Evolutionary conservation across 129 eudicot genomes (phyloP), one percentile per base, ranked within the genome.

Genomic region (Artemisia annua): DNA sequence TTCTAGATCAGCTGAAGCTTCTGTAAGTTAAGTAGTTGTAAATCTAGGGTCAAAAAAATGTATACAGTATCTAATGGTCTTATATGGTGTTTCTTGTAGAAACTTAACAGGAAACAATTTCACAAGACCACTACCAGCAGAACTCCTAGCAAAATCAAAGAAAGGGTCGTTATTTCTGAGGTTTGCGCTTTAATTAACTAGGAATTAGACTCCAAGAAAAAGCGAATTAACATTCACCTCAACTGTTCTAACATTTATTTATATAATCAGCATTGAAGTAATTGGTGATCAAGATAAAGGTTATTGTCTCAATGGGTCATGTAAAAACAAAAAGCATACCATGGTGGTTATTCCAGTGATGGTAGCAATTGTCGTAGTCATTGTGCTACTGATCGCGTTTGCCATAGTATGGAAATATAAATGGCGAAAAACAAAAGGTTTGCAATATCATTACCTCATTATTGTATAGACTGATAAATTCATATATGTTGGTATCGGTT

Each of bases 41-140:
- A 3, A 24, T 28, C 50, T 65, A 32, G 19, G 30, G 19, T 32
- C 66, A 7, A 16, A 50, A 7, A 16, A 50, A 35, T 16, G n/a
- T 39, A 39, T 7, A 7, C 10, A 7, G 46, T 6, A 7, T 39
- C 8, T 39, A 39, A 39, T 39, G 46, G 46, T 35, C 2, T 35
- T 35, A 35, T 7, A 35, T 35, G 8, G 44, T 39, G 10, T 39
- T 18, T 17, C 58, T 26, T 48, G 18, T 43, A 79, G 83, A 48
- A 66, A 79, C 49, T 56, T 79, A 44, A 59, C 2, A 16, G 75
- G 79, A 58, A 79, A 79, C 49, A 73, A 73, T 43, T 68, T 79
- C 75, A 79, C 70, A 11, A 78, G 79, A 28, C 56, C 83, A 73
- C 57, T 79, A 66, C 83, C 83, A 48, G 75, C 50, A 60, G 16